Evolutionary conservation across 2,329 filamentous ascomycete species (phyloP).

Genomic region (Lasiodiplodia gonubiensis): DNA sequence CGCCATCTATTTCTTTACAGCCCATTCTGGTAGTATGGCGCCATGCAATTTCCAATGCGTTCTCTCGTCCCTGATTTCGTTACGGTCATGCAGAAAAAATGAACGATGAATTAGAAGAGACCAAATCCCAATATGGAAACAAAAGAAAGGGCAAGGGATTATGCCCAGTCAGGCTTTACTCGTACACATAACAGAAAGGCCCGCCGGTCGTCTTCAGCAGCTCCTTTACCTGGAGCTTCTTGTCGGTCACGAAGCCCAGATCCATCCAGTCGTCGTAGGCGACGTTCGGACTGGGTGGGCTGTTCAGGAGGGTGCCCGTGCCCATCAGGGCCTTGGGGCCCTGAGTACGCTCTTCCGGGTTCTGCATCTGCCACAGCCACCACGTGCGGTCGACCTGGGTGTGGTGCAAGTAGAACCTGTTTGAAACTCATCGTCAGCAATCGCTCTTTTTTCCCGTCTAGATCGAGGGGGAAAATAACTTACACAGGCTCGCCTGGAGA

Average conservation of each 20-base stretch:
- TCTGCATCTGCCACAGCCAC: conserved; percentile 59
- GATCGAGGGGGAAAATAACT: conserved; percentile 44
- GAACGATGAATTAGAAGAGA: not conserved
- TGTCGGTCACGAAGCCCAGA: conserved; percentile 33
- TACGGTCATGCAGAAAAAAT: not conserved
- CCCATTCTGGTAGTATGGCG: not conserved
- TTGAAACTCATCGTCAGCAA: not conserved
- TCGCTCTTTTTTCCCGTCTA: not conserved
- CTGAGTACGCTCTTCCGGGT: conserved; percentile 41
- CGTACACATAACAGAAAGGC: conserved; percentile 56
- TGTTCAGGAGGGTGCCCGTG: conserved; percentile 49
- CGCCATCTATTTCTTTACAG: not conserved
- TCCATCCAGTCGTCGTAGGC: conserved; percentile 53
- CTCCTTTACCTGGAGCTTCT: conserved; percentile 42
- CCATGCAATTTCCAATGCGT: not conserved
- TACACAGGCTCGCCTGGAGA: conserved; percentile 52
- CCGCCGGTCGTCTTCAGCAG: conserved; percentile 52
- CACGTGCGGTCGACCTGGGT: conserved; percentile 55
- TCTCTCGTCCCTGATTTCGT: not conserved
- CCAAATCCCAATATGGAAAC: not conserved
- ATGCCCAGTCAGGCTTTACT: conserved; percentile 21
- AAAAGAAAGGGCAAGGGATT: not conserved
- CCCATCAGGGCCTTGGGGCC: conserved; percentile 47
- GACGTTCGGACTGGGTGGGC: conserved; percentile 52
- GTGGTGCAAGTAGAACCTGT: conserved; percentile 48